phyloP scores from a whole-genome alignment of 75 land plant species.

The Azolla pinnata region DNA sequence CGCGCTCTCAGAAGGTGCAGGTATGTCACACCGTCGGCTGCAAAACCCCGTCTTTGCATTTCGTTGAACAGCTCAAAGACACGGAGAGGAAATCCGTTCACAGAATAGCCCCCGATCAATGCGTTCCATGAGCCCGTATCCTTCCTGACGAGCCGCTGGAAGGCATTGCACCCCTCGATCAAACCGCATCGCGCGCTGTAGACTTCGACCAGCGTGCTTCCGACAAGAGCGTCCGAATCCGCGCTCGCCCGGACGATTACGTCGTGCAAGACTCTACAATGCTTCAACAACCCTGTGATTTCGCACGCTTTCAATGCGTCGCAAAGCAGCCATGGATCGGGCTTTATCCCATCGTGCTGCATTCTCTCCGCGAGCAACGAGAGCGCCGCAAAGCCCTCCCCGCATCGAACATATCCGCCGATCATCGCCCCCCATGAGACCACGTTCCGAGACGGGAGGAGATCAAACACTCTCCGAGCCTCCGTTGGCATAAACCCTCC shows the following conservation, averaged over 20 bases:
- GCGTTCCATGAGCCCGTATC: not conserved
- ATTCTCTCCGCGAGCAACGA: conserved; percentile 16
- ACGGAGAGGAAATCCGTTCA: not conserved
- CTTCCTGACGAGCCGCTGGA: not conserved
- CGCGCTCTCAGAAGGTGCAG: not conserved
- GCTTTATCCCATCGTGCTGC: conserved; percentile 19
- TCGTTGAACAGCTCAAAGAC: not conserved
- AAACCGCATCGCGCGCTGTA: not conserved
- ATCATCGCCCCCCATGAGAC: conserved; percentile 42
- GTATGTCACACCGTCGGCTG: not conserved
- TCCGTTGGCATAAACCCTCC: conserved; percentile 17
- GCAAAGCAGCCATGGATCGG: conserved; percentile 9
- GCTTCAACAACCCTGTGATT: not conserved
- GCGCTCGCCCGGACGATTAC: not conserved
- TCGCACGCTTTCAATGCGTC: not conserved
- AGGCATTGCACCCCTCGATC: not conserved
- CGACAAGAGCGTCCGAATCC: not conserved
- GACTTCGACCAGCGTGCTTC: not conserved
- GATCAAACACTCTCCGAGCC: conserved; percentile 29
- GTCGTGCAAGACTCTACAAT: not conserved
- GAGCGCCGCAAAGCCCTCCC: conserved; percentile 16
- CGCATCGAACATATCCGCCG: conserved; percentile 29
- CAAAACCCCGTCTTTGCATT: not conserved
- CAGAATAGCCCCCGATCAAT: not conserved
- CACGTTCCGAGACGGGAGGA: conserved; percentile 20